Percentiles rank a stretch among this genome's conserved stretches.
Conservation (phyloP, 108 stramenopile genomes). For the Nitzschia sp. region DNA sequence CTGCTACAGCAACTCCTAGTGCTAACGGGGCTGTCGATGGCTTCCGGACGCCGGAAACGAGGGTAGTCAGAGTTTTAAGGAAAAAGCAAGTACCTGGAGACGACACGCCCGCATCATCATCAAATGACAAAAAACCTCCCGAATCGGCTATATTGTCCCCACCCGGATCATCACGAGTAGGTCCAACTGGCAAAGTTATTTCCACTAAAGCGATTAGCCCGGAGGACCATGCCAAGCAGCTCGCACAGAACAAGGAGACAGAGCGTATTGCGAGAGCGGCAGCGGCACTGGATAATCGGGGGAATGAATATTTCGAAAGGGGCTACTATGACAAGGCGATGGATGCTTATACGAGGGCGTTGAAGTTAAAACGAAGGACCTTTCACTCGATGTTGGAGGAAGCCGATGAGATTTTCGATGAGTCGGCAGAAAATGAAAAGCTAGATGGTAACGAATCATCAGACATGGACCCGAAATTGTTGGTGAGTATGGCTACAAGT, state of each 20-base stretch:
- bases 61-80: not conserved
- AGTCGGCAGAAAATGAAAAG: conserved; percentile 3
- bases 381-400: conserved; percentile 34
- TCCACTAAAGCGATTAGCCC: no score
- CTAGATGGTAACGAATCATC: not conserved
- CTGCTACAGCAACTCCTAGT: not conserved
- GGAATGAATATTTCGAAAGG: conserved; percentile 51
- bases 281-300: conserved; percentile 46
- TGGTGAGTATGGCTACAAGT: conserved; percentile 63
- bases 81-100: not conserved
- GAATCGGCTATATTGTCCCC: not conserved
- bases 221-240: conserved; percentile 8
- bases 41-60: no score
- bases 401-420: conserved; percentile 17
- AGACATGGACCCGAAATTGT: conserved; percentile 22
- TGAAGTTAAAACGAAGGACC: conserved; percentile 50
- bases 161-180: not conserved
- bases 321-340: conserved; percentile 57
- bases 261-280: conserved; percentile 43
- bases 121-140: not conserved
- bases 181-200: not conserved
- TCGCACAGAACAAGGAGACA: conserved; percentile 16
- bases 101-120: not conserved
- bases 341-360: conserved; percentile 44
- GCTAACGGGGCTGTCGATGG: not conserved